Conservation (phyloP, 169 alveolate species). For the Theileria orientalis region DNA sequence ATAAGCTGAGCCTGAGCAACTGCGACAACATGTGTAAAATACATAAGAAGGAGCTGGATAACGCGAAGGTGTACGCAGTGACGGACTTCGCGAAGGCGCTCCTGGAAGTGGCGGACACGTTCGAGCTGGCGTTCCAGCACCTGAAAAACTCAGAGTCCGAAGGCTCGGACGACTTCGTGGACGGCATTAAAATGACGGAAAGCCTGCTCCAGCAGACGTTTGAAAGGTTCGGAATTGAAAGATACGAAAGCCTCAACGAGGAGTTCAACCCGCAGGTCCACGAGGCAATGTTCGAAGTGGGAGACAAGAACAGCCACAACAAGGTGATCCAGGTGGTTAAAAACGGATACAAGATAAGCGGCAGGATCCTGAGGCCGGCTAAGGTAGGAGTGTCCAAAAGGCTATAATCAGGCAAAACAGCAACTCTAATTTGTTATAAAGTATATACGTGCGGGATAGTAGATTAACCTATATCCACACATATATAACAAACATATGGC, state of each 20-base stretch:
- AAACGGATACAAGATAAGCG: constrained; percentile 88
- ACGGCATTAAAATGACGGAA: constrained; percentile 87
- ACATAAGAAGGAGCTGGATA: constrained; percentile 74
- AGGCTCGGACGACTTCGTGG: constrained; percentile 60
- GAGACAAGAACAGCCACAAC: constrained; percentile 77
- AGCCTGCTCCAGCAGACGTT: constrained; percentile 80
- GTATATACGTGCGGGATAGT: too few species aligned
- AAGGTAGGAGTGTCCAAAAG: constrained; percentile 64
- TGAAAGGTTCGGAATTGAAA: constrained; percentile 80
- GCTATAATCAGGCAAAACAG: background rate
- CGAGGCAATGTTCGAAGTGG: constrained; percentile 89
- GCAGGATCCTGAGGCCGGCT: constrained; percentile 82
- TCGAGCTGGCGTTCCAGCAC: constrained; percentile 76
- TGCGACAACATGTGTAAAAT: constrained; percentile 79
- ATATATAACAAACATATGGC: background rate
- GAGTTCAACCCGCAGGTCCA: constrained; percentile 88
- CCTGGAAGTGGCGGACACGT: constrained; percentile 86
- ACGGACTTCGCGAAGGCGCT: constrained; percentile 86
- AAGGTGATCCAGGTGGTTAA: constrained; percentile 84
- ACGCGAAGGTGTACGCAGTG: constrained; percentile 79
- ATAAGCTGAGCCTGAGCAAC: constrained; percentile 77
- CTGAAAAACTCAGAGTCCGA: constrained; percentile 43
- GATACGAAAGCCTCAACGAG: constrained; percentile 82
- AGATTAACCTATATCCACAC: background rate
- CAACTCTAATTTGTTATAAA: background rate